Evolutionary conservation across 257 asterid genomes (phyloP), one percentile per base, ranked within the genome.

Genomic region (Rubia yunnanensis): DNA sequence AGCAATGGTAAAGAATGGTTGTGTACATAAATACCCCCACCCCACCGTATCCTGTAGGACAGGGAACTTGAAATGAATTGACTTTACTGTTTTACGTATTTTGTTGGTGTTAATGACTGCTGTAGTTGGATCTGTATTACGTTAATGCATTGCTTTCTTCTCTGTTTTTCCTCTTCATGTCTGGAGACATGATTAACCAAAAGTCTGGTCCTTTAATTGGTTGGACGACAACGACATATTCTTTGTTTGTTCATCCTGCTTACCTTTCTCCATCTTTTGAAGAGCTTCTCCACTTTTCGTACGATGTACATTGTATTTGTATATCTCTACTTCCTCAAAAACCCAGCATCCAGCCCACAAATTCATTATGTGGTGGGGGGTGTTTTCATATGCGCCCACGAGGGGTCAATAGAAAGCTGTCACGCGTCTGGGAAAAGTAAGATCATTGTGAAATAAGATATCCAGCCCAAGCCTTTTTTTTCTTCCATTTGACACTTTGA

Each of bases 31-130:
- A 30, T 14, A 11, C 24, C 23, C 32, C 63, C 44, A 8, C 44
- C 44, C 30, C 63, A 35, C 49, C 68, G 22, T 14, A 44, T 52
- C 73, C 64, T 72, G 50, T 66, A 77, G 68, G 59, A 72, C 61
- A 72, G 39, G 11, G 59, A 62, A 57, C 59, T 28, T 27, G 20
- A 17, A 35, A 46, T 76, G 71, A 44, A 53, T 56, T 53, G 64
- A 46, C 52, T 26, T 27, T 56, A 57, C 32, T 26, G 57, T 56
- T 10, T 39, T 44, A 10, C 52, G 20, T 65, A 50, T 76, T 74
- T 26, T 61, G 28, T 49, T 35, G 70, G 59, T 44, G 52, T 53
- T 53, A 36, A 32, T 70, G 66, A 38, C 54, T 64, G 65, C 64
- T 50, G 20, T 48, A 39, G 28, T 64, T 55, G 70, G 28, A 61